Base-by-base conservation (phyloP, 2,329 filamentous ascomycete genomes). In the Fusarium pilosicola region DNA sequence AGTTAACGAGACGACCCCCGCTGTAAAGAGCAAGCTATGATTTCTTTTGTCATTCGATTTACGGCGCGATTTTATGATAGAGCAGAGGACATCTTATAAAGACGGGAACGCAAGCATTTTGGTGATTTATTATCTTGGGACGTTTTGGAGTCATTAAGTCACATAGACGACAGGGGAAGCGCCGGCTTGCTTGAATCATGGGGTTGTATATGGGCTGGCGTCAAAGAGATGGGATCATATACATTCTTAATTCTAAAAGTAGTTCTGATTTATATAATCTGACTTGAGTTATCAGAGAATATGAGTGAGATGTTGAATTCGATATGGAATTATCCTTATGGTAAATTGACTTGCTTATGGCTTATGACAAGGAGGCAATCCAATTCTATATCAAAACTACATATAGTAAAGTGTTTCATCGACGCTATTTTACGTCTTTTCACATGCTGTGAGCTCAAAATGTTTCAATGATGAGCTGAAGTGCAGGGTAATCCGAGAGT, bases 1-100 rank as follows among this genome's bases (percentile, higher is more conserved):
- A 36, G 94, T 94, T 3, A 90, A 94, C 14, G 92, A 95, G 75
- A 89, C 91, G 24, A 54, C 65, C 24, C 61, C 70, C 7, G 70
- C 58, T 34, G 49, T 70, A 34, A 80, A 76, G 68, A 82, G 81
- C 79, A 83, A 83, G 72, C 70, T 83, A 61, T 83, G 65, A 79
- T 77, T 51, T 67, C 45, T 41, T 68, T 62, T 54, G 12, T 55
- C 41, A 51, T 32, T 45, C 55, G 55, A 56, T 75, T 73, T 73
- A 63, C 45, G 62, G 76, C 71, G 57, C 42, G 65, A 34, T 74
- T 75, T 76, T 55, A 65, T 62, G 67, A 78, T 77, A 78, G 73
- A 76, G 57, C 45, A 73, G 62, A 62, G 49, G 62, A 71, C 57
- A 72, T 54, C 49, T 49, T 62, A 79, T 79, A 79, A 74, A 78